These are phyloP conservation scores for Cladosporium phlei DNA, from an alignment of 2,329 filamentous ascomycete species.

Conservation along the genomic window DNA sequence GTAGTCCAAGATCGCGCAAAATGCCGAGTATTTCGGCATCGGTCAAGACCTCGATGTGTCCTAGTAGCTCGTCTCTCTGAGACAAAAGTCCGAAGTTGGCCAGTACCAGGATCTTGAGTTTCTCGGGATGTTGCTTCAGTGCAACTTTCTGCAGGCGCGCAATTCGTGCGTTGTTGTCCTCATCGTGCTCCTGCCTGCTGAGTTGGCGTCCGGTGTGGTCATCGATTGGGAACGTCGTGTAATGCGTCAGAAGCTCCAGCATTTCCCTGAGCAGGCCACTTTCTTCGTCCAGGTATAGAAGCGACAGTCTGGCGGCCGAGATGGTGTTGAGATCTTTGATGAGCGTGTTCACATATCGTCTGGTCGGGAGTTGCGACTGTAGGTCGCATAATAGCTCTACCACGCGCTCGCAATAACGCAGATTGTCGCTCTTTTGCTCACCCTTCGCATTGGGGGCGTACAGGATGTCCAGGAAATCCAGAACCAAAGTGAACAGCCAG, in stretches of 20 bases:
- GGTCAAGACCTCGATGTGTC: conserved; percentile 66
- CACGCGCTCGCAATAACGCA: conserved; percentile 87
- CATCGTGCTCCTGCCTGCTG: conserved; percentile 67
- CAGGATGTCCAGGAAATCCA: conserved; percentile 75
- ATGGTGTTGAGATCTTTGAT: conserved; percentile 81
- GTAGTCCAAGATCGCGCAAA: conserved; percentile 66
- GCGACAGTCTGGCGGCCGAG: conserved; percentile 71
- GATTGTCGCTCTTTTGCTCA: conserved; percentile 46
- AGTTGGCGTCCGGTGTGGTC: conserved; percentile 81
- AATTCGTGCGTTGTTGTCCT: conserved; percentile 70
- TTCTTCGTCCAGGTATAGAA: conserved; percentile 68
- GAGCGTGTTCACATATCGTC: conserved; percentile 86
- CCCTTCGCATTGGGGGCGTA: conserved; percentile 46
- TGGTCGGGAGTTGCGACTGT: conserved; percentile 86
- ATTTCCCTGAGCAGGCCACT: conserved; percentile 71
- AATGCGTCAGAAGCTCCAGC: conserved; percentile 74
- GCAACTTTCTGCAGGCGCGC: conserved; percentile 74
- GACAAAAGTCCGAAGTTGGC: conserved; percentile 90
- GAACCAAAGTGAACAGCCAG: conserved; percentile 81
- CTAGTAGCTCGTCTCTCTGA: conserved; percentile 70
- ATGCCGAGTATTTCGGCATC: conserved; percentile 71
- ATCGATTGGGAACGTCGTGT: conserved; percentile 82
- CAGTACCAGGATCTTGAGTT: conserved; percentile 82
- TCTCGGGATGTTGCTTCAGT: conserved; percentile 79
- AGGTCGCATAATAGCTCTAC: conserved; percentile 85